Base-by-base conservation (phyloP, 164 flowering plant genomes). In the Aristolochia contorta region DNA sequence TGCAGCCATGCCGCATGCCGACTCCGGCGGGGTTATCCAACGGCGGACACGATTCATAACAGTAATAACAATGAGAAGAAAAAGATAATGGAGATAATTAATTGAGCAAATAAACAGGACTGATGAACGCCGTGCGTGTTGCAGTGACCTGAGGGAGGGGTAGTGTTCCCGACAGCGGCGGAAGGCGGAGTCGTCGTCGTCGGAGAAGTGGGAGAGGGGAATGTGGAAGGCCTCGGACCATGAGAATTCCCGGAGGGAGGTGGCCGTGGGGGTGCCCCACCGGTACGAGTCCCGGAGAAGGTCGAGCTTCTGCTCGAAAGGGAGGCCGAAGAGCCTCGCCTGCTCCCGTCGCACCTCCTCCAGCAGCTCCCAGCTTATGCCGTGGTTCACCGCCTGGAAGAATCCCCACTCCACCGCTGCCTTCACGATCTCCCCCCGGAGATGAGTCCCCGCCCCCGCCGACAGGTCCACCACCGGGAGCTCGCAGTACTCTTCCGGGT, bases 181-280 rank as follows among this genome's bases (percentile, higher is more conserved):
- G 62, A 65, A 74, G 57, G 50, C 43, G 67, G 72, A 52, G 13
- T 13, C 75, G 53, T 75, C 47, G 25, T 65, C 76, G 10, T 82
- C 80, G 20, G 82, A 79, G 30, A 87, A 67, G 72, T 78, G 77
- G 0, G 75, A 51, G 27, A 85, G 78, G 52, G 92, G 85, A 57
- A 88, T 59, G 60, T 84, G 96, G 61, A 88, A 88, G 48, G 92
- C 88, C 60, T 88, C 96, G 47, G 84, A 81, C 92, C 96, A 88
- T 1, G 90, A 85, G 69, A 82, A 79, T 57, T 85, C 80, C 25
- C 61, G 58, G 3, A 76, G 67, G 54, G 62, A 66, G n/a, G 74
- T 88, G 27, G 96, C 96, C 2, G 79, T 68, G 1, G 84, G 79
- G 6, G 68, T 78, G 2, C 96, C 96, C 92, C 90, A 85, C 70